phyloP scores from a whole-genome alignment of 2,329 filamentous ascomycete genomes.

The Botrytis porri region DNA sequence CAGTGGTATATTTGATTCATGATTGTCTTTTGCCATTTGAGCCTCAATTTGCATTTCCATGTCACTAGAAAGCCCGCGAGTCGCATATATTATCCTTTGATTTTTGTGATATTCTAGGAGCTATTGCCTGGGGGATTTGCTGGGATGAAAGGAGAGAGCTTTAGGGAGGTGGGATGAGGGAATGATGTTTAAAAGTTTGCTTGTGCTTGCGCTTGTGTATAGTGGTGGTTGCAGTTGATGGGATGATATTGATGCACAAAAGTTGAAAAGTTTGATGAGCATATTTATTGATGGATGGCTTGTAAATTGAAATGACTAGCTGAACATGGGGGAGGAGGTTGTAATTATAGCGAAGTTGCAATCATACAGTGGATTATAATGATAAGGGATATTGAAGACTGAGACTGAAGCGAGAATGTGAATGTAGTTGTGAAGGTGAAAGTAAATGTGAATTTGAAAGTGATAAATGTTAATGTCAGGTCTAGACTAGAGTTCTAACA shows the following conservation, averaged over 20 bases:
- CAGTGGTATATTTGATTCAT: background rate
- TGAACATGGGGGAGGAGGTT: no score
- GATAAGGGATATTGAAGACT: background rate
- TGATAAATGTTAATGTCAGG: no score
- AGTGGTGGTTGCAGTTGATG: background rate
- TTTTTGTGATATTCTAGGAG: background rate
- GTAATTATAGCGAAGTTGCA: background rate
- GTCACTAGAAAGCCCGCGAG: background rate
- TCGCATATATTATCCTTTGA: background rate
- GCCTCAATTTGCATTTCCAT: background rate
- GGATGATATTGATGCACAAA: background rate
- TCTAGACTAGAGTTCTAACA: background rate
- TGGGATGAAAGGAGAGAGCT: background rate
- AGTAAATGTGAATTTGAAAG: no score
- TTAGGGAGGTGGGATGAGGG: background rate
- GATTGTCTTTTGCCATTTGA: background rate
- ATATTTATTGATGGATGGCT: background rate
- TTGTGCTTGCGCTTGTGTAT: background rate
- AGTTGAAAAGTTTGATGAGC: background rate
- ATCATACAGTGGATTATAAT: background rate
- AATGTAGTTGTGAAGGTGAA: no score
- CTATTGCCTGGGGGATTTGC: background rate
- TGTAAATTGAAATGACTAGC: background rate
- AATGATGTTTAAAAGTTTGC: background rate
- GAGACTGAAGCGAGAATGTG: background rate